These are phyloP conservation scores for Phytophthora crassamura DNA, from an alignment of 352 stramenopile species.

Conservation along the genomic window DNA sequence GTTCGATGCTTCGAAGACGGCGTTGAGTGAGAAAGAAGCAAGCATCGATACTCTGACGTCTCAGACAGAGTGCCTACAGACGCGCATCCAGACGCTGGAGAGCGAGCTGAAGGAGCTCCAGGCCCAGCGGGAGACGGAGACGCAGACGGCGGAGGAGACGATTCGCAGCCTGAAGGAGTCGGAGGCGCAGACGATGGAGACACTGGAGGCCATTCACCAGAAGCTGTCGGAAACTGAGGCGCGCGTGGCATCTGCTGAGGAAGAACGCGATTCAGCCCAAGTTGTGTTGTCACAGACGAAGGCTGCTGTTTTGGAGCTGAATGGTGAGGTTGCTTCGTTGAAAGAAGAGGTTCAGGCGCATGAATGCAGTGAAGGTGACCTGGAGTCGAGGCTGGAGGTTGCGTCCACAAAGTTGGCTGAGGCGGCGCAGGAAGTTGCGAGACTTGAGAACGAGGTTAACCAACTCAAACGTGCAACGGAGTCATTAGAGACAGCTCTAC, in stretches of 20 bases:
- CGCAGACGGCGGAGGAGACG: constrained; percentile 16
- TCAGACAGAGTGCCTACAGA: not conserved
- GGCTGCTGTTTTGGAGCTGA: no score
- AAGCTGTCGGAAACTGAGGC: constrained; percentile 21
- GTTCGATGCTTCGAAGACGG: not conserved
- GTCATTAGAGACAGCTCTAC: constrained; percentile 24
- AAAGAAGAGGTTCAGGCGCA: no score
- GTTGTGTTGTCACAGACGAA: no score
- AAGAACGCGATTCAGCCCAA: constrained; percentile 1
- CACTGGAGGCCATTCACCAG: constrained; percentile 18
- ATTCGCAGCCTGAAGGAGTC: constrained; percentile 17
- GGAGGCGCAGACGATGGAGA: constrained; percentile 13
- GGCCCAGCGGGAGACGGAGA: constrained; percentile 11
- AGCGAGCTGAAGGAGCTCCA: constrained; percentile 26
- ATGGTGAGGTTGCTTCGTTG: no score
- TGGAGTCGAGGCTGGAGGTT: no score
- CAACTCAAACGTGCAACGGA: constrained; percentile 16
- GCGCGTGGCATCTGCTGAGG: constrained; percentile 6
- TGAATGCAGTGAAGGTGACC: no score
- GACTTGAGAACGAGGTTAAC: constrained; percentile 14
- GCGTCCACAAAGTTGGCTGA: not conserved
- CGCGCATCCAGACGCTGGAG: constrained; percentile 19
- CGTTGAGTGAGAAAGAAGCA: not conserved
- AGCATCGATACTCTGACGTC: not conserved
- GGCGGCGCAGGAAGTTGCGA: constrained; percentile 21